Evolutionary conservation across 1,284 basidiomycete genomes (phyloP).

Genomic region (Phaffia rhodozyma): DNA sequence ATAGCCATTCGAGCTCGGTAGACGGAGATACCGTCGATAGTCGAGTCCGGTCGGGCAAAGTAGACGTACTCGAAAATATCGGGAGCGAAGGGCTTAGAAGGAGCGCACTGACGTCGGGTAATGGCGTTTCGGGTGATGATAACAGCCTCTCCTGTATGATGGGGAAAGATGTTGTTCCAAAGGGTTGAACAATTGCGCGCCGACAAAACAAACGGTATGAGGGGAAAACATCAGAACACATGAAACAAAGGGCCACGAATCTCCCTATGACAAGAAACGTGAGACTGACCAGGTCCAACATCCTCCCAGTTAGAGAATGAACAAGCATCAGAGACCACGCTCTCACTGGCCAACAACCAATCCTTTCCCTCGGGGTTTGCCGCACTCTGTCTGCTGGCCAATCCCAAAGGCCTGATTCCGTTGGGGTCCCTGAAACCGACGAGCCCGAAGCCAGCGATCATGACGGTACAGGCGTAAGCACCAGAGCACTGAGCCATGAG

Average conservation of each 20-base stretch:
- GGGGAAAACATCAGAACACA: neutral
- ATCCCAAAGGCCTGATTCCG: conserved; percentile 84
- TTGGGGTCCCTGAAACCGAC: conserved; percentile 99
- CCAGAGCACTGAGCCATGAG: conserved; percentile 83
- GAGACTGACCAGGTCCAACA: conserved; percentile 63
- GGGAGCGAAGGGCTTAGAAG: conserved; percentile 70
- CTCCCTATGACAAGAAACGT: neutral
- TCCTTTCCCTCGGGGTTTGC: conserved; percentile 47
- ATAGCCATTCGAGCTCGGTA: conserved; percentile 98
- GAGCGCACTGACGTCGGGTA: conserved; percentile 57
- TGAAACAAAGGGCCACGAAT: neutral
- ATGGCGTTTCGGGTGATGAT: conserved; percentile 78
- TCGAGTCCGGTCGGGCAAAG: conserved; percentile 95
- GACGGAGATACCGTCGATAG: conserved; percentile 92
- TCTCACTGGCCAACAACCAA: conserved; percentile 89
- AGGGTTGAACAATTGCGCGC: neutral
- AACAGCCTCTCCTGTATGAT: conserved; percentile 64
- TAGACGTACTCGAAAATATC: conserved; percentile 99
- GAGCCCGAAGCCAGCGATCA: conserved; percentile 97
- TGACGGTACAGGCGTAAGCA: conserved; percentile 92
- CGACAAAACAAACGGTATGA: neutral
- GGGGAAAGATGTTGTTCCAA: neutral
- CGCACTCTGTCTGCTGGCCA: conserved; percentile 52
- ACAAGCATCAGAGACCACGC: conserved; percentile 86
- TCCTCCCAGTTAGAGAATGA: conserved; percentile 90